These are phyloP conservation scores for Protomyces inouyei DNA, from an alignment of 1,139 yeast species.

Conservation along the genomic window DNA sequence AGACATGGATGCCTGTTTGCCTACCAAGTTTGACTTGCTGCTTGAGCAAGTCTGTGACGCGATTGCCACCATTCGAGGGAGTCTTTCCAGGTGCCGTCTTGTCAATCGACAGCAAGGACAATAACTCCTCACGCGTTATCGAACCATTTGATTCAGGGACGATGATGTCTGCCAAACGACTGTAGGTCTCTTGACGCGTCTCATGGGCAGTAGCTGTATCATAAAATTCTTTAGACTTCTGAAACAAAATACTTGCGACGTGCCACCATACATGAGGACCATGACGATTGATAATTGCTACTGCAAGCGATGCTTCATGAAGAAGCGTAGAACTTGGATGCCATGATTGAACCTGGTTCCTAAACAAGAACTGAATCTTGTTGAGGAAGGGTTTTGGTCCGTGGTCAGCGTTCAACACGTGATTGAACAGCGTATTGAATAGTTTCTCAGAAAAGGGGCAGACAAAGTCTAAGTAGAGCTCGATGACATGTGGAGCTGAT, in stretches of 20 bases:
- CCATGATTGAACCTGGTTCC: constrained; percentile 81
- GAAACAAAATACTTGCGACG: constrained; percentile 53
- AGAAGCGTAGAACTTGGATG: constrained; percentile 65
- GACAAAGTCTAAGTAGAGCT: constrained; percentile 67
- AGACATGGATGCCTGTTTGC: constrained; percentile 73
- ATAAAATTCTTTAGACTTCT: constrained; percentile 32
- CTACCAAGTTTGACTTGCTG: constrained; percentile 42
- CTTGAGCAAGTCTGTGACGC: constrained; percentile 29
- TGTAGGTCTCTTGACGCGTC: constrained; percentile 55
- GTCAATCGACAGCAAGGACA: constrained; percentile 29
- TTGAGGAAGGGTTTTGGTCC: neutral
- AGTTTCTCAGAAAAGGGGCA: constrained; percentile 70
- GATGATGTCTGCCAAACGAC: constrained; percentile 53
- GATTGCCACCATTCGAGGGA: constrained; percentile 53
- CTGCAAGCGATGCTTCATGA: constrained; percentile 69
- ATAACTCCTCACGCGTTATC: constrained; percentile 37
- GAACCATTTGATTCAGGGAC: constrained; percentile 34
- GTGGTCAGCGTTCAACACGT: constrained; percentile 43
- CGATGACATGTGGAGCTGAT: constrained; percentile 42
- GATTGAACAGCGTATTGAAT: constrained; percentile 53
- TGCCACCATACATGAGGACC: constrained; percentile 51
- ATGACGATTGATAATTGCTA: constrained; percentile 55
- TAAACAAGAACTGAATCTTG: constrained; percentile 44
- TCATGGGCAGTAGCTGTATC: constrained; percentile 48
- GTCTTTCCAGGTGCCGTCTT: constrained; percentile 35